Conservation (phyloP, 129 eudicot species). For the Centella asiatica region DNA sequence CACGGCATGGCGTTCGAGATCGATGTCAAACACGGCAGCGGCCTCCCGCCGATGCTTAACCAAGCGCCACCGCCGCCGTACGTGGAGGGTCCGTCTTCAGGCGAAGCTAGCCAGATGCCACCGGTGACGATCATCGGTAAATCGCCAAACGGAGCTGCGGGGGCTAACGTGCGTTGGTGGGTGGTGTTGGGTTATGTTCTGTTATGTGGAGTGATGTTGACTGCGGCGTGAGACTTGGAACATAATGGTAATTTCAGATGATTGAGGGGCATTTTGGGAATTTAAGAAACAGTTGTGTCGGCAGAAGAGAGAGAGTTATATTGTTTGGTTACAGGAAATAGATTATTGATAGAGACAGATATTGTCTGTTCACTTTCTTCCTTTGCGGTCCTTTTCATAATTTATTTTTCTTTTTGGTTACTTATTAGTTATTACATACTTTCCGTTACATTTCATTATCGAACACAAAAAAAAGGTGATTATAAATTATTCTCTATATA, state of each 20-base stretch:
- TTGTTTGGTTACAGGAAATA: not conserved
- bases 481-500: too few relatives aligned
- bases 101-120: conserved; percentile 38
- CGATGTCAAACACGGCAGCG: conserved; percentile 53
- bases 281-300: not conserved
- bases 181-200: not conserved
- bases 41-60: conserved; percentile 81
- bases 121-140: conserved; percentile 19
- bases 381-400: too few relatives aligned
- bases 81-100: conserved; percentile 47
- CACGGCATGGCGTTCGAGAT: conserved; percentile 75
- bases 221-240: not conserved
- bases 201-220: not conserved
- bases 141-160: too few relatives aligned
- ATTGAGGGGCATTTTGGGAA: not conserved
- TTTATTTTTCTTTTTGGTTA: too few relatives aligned
- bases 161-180: conserved; percentile 31
- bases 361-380: too few relatives aligned
- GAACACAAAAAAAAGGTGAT: too few relatives aligned
- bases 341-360: too few relatives aligned
- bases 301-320: not conserved
- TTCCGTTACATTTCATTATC: too few relatives aligned
- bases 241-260: not conserved
- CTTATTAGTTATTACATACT: too few relatives aligned
- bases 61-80: conserved; percentile 92